Percentiles rank a stretch among this genome's conserved stretches.
These are phyloP conservation scores for Juncus effusus DNA, from an alignment of 176 grass and related monocot genomes.

Conservation along the genomic window DNA sequence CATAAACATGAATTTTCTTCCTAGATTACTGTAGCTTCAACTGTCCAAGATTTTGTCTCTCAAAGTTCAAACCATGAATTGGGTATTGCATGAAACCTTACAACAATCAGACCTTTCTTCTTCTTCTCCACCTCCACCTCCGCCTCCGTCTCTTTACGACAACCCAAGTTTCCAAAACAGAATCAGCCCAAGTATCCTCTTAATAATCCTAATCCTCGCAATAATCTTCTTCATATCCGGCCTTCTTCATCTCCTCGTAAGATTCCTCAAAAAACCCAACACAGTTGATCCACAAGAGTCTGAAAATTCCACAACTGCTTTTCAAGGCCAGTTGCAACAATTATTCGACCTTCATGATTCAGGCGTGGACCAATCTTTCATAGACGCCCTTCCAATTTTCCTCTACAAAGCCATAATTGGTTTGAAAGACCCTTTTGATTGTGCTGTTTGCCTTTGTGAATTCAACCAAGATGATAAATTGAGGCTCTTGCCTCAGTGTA, in stretches of 20 bases:
- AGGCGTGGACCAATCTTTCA: constrained; percentile 88
- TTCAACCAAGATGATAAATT: constrained; percentile 68
- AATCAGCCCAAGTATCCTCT: constrained; percentile 69
- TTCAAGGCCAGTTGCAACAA: constrained; percentile 85
- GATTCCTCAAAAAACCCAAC: constrained; percentile 45
- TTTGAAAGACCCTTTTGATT: constrained; percentile 40
- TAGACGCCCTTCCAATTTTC: constrained; percentile 66
- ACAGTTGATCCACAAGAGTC: constrained; percentile 21
- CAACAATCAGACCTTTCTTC: not conserved
- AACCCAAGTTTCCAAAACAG: constrained; percentile 40
- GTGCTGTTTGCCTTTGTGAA: constrained; percentile 75
- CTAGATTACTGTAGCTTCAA: too few relatives aligned
- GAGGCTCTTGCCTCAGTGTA: constrained; percentile 69
- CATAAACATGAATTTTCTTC: too few relatives aligned
- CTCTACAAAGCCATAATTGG: constrained; percentile 53
- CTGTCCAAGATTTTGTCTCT: too few relatives aligned
- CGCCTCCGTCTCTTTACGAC: not conserved
- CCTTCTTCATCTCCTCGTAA: constrained; percentile 63
- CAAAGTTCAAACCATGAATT: constrained; percentile 25
- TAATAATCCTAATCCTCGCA: constrained; percentile 71
- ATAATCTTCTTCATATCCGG: constrained; percentile 81
- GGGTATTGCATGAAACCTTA: constrained; percentile 19
- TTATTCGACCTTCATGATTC: constrained; percentile 90
- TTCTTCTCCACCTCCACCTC: not conserved
- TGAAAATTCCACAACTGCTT: constrained; percentile 36